Percentiles rank a stretch among this genome's conserved stretches.
These are phyloP conservation scores for Globisporangium sylvaticum DNA, from an alignment of 352 stramenopile species.

Conservation along the genomic window DNA sequence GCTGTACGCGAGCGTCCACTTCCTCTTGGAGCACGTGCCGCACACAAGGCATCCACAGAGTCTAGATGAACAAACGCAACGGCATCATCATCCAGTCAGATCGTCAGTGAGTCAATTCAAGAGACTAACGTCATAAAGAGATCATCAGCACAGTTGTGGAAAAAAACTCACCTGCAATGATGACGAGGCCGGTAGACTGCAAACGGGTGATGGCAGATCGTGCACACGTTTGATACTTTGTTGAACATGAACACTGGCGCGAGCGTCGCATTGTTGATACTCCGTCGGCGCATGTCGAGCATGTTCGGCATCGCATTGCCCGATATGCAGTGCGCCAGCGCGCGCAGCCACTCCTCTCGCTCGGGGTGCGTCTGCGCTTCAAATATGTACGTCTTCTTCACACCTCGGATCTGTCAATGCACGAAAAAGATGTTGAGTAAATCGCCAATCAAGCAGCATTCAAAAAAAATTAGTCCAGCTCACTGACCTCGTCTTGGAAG, in stretches of 20 bases:
- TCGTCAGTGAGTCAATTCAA: not conserved
- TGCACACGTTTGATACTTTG: slow-evolving; percentile 84
- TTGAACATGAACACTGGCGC: slow-evolving; percentile 88
- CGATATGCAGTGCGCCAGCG: slow-evolving; percentile 71
- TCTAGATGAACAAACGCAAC: slow-evolving; percentile 23
- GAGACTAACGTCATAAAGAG: not conserved
- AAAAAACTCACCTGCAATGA: slow-evolving; percentile 61
- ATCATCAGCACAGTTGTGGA: not conserved
- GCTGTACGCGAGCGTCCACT: slow-evolving; percentile 74
- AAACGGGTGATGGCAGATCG: slow-evolving; percentile 79
- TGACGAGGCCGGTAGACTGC: slow-evolving; percentile 79
- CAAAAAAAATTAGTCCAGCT: not conserved
- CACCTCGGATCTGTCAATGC: slow-evolving; percentile 20
- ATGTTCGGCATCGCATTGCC: slow-evolving; percentile 37
- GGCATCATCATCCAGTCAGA: not conserved
- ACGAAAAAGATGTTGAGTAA: slow-evolving; percentile 7
- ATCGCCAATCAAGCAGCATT: slow-evolving; percentile 9
- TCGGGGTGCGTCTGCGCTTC: slow-evolving; percentile 58
- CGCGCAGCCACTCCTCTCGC: slow-evolving; percentile 80
- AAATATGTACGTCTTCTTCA: slow-evolving; percentile 55
- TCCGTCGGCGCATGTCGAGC: slow-evolving; percentile 55
- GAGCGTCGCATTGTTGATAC: slow-evolving; percentile 67
- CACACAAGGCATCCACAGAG: slow-evolving; percentile 81
- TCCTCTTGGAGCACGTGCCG: slow-evolving; percentile 74
- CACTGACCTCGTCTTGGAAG: slow-evolving; percentile 23